Base-by-base conservation (phyloP, 129 eudicot species). In the Gnaphalium uliginosum region DNA sequence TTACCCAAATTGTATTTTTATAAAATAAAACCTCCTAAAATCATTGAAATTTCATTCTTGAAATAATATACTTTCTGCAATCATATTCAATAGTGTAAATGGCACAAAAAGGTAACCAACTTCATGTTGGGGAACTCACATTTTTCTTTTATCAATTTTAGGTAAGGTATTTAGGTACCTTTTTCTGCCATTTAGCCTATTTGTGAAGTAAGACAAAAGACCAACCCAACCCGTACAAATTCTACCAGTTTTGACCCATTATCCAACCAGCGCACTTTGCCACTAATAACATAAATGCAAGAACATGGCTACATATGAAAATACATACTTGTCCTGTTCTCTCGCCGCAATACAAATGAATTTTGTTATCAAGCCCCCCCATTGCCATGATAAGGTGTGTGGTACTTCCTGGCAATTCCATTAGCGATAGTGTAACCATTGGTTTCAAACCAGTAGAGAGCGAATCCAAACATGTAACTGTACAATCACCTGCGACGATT, bases 281-380 rank as follows among this genome's bases (percentile, higher is more conserved):
- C 10, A 65, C 70, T 17, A 32, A 35, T 66, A 29, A n/a, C 19
- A 43, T 43, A 37, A 58, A 57, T 21, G 6, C 23, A 56, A 53
- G 37, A 76, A 53, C 23, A 74, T 3, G 18, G 30, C 17, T 62
- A 27, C 10, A 66, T 35, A 24, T 43, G 41, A 37, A 39, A 66
- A 18, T 73, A 79, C 96, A 43, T 85, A 94, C 99, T 62, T 89
- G 87, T 75, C 96, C 96, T 50, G 86, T 85, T 58, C 80, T 89
- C 32, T 89, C 85, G 41, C 99, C 92, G 30, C 78, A 84, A 80
- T 91, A 94, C 27, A 94, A 84, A 83, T 94, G 97, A 61, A 94
- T 83, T 83, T 94, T 94, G 90, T 91, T 94, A 84, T 94, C 97
- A 68, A 90, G 83, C 74, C 99, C 97, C 2, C 96, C 99, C 94